Conservation (phyloP, 305 asterid genomes). For the Euphrasia arctica region DNA sequence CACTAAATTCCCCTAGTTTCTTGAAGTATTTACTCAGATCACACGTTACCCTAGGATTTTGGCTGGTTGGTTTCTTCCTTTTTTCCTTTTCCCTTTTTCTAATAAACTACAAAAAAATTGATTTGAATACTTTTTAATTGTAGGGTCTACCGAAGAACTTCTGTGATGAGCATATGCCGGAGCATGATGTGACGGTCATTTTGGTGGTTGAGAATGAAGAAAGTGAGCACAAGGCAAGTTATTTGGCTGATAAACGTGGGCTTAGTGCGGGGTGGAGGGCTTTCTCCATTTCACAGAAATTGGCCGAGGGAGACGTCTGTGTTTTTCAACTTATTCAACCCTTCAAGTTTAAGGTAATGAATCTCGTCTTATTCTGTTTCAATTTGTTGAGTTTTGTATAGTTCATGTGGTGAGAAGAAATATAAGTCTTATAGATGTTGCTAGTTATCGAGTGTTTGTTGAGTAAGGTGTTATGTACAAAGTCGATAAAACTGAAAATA, state of each 20-base stretch:
- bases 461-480: too few relatives aligned
- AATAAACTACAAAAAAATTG: background rate
- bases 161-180: constrained; percentile 49
- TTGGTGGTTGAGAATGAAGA: constrained; percentile 47
- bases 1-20: constrained; percentile 40
- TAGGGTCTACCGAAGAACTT: constrained; percentile 58
- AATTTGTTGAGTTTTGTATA: too few relatives aligned
- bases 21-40: constrained; percentile 52
- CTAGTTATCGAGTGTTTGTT: background rate
- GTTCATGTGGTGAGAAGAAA: too few relatives aligned
- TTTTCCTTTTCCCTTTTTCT: background rate
- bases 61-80: constrained; percentile 48
- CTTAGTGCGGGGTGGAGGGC: constrained; percentile 73
- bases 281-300: constrained; percentile 36
- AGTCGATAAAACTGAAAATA: too few relatives aligned
- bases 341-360: constrained; percentile 46
- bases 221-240: constrained; percentile 31
- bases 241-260: constrained; percentile 39
- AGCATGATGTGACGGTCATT: constrained; percentile 31
- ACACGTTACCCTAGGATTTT: constrained; percentile 61
- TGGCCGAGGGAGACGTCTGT: constrained; percentile 44
- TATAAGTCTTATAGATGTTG: too few relatives aligned
- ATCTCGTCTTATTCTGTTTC: background rate
- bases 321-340: constrained; percentile 45
- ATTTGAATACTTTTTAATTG: background rate